Base-by-base conservation (phyloP, 768 basidiomycete species). In the Kwoniella bestiolae region DNA sequence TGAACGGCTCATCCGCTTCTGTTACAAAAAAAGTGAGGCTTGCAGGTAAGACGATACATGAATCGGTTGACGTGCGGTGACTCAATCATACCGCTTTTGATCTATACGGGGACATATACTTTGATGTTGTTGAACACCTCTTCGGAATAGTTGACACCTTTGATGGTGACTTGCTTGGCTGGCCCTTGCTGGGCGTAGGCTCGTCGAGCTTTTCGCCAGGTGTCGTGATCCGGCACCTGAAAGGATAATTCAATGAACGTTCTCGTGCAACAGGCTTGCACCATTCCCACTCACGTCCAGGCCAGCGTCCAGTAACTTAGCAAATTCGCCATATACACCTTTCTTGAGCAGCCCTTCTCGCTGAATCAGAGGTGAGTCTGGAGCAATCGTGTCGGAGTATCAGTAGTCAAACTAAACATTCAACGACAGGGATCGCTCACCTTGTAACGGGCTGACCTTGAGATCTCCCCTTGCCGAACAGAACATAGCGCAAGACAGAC, bases 241-340 rank as follows among this genome's bases (percentile, higher is more conserved):
- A 8, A 11, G 35, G 35, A 38, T 16, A 38, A 16, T 16, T n/a
- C n/a, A n/a, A 38, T 11, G 11, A 38, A 38, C 11, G 5, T 11
- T 38, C 35, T 38, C 35, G 16, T 38, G 35, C 35, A 38, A 11
- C 16, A n/a, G n/a, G n/a, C n/a, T n/a, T n/a, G n/a, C n/a, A n/a
- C n/a, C n/a, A n/a, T 38, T 2, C 16, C 35, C 35, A 16, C 35
- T 38, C 16, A 38, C 35, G 16, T 38, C 35, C 35, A 38, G 16
- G 9, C 35, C 35, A 38, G 35, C 35, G 16, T 38, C 35, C 35
- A 8, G 3, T 38, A 38, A 38, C 35, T 38, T 38, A 16, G 35
- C 35, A 8, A 78, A 78, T 63, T 78, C 76, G 28, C 67, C 66
- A 67, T 74, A 78, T 4, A 69, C 74, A 51, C 76, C 76, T 49